Conservation (phyloP, 2,329 filamentous ascomycete genomes). For the Diaporthe amygdali region DNA sequence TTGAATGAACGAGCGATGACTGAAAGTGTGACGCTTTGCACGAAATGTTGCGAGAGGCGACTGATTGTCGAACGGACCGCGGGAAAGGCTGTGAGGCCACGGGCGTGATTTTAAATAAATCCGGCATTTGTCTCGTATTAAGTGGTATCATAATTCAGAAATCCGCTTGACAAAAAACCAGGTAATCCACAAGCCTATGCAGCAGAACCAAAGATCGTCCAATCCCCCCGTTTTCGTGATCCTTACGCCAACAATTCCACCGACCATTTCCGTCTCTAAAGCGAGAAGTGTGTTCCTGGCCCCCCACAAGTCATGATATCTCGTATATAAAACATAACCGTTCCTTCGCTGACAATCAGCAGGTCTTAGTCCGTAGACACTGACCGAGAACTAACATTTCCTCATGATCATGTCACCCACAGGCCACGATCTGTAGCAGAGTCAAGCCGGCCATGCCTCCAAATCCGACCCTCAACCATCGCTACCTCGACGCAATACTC, state of each 20-base stretch:
- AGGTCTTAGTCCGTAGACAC: not conserved
- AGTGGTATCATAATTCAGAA: constrained; percentile 13
- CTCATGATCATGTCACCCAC: not conserved
- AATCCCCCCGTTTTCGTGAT: not conserved
- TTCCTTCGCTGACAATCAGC: not conserved
- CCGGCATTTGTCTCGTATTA: not conserved
- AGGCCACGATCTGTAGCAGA: not conserved
- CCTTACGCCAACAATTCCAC: not conserved
- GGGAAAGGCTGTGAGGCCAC: too few relatives aligned
- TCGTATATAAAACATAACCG: constrained; percentile 27
- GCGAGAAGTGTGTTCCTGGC: not conserved
- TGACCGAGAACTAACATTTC: not conserved
- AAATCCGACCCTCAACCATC: not conserved
- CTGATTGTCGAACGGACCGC: not conserved
- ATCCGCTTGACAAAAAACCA: not conserved
- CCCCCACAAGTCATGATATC: constrained; percentile 4
- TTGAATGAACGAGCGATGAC: not conserved
- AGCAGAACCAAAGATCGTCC: not conserved
- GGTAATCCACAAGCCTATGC: not conserved
- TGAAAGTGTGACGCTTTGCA: not conserved
- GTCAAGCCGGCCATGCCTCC: not conserved
- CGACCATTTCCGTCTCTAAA: not conserved
- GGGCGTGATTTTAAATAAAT: not conserved
- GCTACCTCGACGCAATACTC: not conserved
- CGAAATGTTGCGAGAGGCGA: not conserved